Base-by-base conservation (phyloP, 78 protist species). In the Isochrysis galbana region DNA sequence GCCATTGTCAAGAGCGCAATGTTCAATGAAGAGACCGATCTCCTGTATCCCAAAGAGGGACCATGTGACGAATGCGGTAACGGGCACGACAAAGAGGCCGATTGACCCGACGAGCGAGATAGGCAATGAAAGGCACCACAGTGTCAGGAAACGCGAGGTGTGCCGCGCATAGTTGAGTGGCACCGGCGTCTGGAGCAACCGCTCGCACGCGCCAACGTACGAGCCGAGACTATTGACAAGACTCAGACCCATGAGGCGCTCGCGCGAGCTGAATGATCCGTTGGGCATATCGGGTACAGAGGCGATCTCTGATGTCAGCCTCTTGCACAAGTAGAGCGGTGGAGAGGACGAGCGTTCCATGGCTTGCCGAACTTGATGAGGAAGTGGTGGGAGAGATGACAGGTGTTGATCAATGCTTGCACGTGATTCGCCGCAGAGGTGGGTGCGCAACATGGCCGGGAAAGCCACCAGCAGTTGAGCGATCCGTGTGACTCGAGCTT, bases 131-230 rank as follows among this genome's bases (percentile, higher is more conserved):
- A 90, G 47, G 87, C 92, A 89, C 91, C 91, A 88, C 51, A 88
- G 69, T 17, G 91, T 51, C 77, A 88, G 91, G 48, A 88, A 88
- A 22, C 91, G 72, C 39, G 55, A 41, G 36, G 93, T 91, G 93
- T 91, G 93, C 39, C 93, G 45, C 41, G 93, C 90, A 90, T 91
- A 91, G 93, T 82, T 82, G 69, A 82, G 90, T 38, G 93, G 93
- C 47, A 91, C 82, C 23, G 93, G 93, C 61, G 93, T 91, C 83
- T 80, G 90, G 39, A 91, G 88, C 42, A 84, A 5, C 82, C 90
- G 72, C 93, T 91, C 93, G 80, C 93, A 91, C 39, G 88, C 47
- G 88, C 88, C 88, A 54, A 80, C 34, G 54, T 44, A 44, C 11
- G 17, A 0, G 39, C 29, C 2, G 47, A 80, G 88, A 46, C 44